These are phyloP conservation scores for Takakia lepidozioides DNA, from an alignment of 225 moss, liverwort and hornwort species.

Conservation along the genomic window DNA sequence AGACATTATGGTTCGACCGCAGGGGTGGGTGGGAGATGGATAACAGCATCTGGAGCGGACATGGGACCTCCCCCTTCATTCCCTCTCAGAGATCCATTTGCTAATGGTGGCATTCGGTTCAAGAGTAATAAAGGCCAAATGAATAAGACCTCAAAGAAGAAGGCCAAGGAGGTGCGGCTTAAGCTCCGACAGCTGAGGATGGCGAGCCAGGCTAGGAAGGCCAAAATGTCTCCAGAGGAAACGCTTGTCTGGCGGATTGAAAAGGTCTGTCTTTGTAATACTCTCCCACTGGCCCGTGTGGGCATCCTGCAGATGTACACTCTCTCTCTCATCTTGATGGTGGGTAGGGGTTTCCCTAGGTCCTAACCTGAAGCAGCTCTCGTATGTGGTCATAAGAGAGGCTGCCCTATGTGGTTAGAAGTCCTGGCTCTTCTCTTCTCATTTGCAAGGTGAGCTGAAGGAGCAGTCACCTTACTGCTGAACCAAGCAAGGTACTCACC, in stretches of 20 bases:
- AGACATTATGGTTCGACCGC: not conserved
- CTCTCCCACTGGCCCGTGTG: too few relatives aligned
- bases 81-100: slow-evolving; percentile 22
- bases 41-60: slow-evolving; percentile 16
- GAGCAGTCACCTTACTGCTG: too few relatives aligned
- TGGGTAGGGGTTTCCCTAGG: too few relatives aligned
- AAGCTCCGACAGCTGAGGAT: slow-evolving; percentile 36
- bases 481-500: too few relatives aligned
- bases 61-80: slow-evolving; percentile 11
- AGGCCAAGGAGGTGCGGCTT: slow-evolving; percentile 27
- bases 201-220: slow-evolving; percentile 25
- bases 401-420: too few relatives aligned
- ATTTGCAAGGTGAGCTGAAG: too few relatives aligned
- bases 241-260: slow-evolving; percentile 25
- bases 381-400: too few relatives aligned
- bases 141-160: slow-evolving; percentile 24
- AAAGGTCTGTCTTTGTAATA: slow-evolving; percentile 14
- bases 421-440: too few relatives aligned
- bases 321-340: too few relatives aligned
- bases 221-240: slow-evolving; percentile 38
- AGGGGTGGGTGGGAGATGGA: slow-evolving; percentile 18
- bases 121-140: slow-evolving; percentile 33
- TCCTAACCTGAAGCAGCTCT: too few relatives aligned
- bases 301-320: too few relatives aligned
- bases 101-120: slow-evolving; percentile 36